phyloP scores from a whole-genome alignment of 2,329 filamentous ascomycete genomes.

The Domatiomyces globalis region DNA sequence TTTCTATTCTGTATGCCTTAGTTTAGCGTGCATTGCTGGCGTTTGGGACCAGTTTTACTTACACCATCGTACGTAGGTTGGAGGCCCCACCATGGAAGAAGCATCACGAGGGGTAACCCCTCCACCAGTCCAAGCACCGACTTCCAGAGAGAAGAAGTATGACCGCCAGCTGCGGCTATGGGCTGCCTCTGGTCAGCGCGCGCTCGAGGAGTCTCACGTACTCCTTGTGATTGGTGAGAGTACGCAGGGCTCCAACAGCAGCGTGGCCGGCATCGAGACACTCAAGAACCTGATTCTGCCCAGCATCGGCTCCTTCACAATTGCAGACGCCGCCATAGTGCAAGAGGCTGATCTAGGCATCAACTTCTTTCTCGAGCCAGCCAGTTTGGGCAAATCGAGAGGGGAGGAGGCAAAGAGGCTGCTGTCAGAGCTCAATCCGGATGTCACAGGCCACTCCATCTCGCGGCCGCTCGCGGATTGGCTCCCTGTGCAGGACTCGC shows the following conservation, averaged over 20 bases:
- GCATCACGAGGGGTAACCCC: constrained; percentile 23
- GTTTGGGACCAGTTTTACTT: background rate
- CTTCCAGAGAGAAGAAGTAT: constrained; percentile 62
- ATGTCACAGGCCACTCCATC: constrained; percentile 64
- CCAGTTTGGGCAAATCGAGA: constrained; percentile 59
- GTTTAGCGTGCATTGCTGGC: background rate
- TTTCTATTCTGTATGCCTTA: background rate
- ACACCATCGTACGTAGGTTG: background rate
- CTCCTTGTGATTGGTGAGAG: constrained; percentile 59
- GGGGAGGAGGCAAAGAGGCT: constrained; percentile 64
- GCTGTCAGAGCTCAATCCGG: constrained; percentile 78
- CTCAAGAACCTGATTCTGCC: constrained; percentile 96
- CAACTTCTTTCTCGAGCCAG: constrained; percentile 89
- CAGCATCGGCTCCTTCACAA: constrained; percentile 80
- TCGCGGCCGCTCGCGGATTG: constrained; percentile 29
- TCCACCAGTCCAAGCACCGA: constrained; percentile 38
- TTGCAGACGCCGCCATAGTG: constrained; percentile 69
- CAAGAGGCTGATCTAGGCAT: constrained; percentile 72
- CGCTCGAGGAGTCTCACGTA: constrained; percentile 82
- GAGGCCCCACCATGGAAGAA: constrained; percentile 8
- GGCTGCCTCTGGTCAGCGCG: constrained; percentile 82
- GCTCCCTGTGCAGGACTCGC: constrained; percentile 25
- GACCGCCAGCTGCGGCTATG: constrained; percentile 89
- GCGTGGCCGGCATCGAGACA: constrained; percentile 70
- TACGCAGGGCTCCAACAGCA: constrained; percentile 15